Evolutionary conservation across 1,139 yeast genomes (phyloP), one percentile per base, ranked within the genome.

Genomic region (Suhomyces ambrosiae): DNA sequence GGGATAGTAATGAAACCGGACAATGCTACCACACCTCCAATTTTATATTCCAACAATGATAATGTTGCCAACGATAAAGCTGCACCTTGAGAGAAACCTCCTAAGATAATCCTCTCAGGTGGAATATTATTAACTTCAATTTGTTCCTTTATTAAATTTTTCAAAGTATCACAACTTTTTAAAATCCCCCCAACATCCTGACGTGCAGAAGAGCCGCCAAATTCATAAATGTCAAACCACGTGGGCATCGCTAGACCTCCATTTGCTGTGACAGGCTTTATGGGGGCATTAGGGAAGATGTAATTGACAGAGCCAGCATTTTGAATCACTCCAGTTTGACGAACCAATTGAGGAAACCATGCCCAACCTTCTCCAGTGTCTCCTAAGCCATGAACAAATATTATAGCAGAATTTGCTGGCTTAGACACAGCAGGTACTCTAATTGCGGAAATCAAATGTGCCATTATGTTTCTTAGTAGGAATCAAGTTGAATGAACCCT

Each of bases 81-180:
- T 33, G 89, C 95, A 42, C 98, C 98, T 63, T 92, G 98, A 6
- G 95, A 83, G 56, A 92, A 92, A 1, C 98, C 98, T 23, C 97
- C 97, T 45, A 92, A 68, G 11, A 92, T 71, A 35, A 92, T 84
- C 37, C 83, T 76, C 25, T 84, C 81, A 0, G 89, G 65, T 2
- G 82, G 76, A 25, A 90, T 76, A 3, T 94, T 86, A 38, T 60
- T 46, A 5, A 58, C 58, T 6, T 73, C 76, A 11, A 79, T 69
- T 56, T 88, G 90, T 44, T 82, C 83, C 16, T 75, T 64, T 33
- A 92, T 73, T 41, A 81, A 66, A 2, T 56, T 56, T 43, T 78
- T 73, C 31, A 89, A 66, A 2, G 64, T 53, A 2, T 73, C 75
- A 33, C 84, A 69, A 25, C 86, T 71, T 39, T 70, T 71, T 50